Base-by-base conservation (phyloP, 2,329 filamentous ascomycete species). In the Beauveria brongniartii region DNA sequence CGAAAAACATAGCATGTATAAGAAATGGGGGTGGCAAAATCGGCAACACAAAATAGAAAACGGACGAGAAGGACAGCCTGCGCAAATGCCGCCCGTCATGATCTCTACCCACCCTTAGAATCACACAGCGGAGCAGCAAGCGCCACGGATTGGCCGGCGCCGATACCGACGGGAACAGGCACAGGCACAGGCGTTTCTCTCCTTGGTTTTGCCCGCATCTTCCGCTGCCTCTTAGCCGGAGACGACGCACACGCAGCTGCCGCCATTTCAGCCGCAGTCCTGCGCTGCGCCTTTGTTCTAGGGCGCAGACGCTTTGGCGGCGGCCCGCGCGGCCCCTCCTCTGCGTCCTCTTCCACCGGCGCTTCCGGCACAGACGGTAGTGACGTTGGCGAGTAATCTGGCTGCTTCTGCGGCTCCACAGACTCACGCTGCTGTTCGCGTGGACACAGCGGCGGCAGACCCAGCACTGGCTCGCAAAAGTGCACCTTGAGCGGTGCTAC, bases 371-470 rank as follows among this genome's bases (percentile, higher is more conserved):
- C 52, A 22, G 56, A n/a, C 10, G 46, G 18, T 16, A 59, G 22
- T 14, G 56, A n/a, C 37, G 37, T 43, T 14, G 26, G 34, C 47
- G 18, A 43, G 12, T 12, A 28, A 2, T 10, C 22, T n/a, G 24
- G 20, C 16, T n/a, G 14, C 44, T 41, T n/a, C 44, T 44, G 44
- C 37, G 28, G 18, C 20, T 52, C 24, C n/a, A 5, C 34, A 7
- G n/a, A 16, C 20, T 20, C 24, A 14, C n/a, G 34, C 46, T 40
- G 43, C 58, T 48, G 48, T 10, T 58, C 43, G 44, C 54, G 59
- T 14, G 59, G 59, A n/a, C 48, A 61, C 20, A 61, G 59, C 24
- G 59, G 59, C 14, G 59, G 59, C 26, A 61, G 44, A n/a, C 53
- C 47, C 46, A 51, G 26, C 14, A 52, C 20, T 20, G 59, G 59